A percentile compares a stretch with the other conserved stretches of the same genome.
These are phyloP conservation scores for Ophiocordyceps camponoti-leonardi DNA, from an alignment of 2,329 filamentous ascomycete species.

Conservation along the genomic window DNA sequence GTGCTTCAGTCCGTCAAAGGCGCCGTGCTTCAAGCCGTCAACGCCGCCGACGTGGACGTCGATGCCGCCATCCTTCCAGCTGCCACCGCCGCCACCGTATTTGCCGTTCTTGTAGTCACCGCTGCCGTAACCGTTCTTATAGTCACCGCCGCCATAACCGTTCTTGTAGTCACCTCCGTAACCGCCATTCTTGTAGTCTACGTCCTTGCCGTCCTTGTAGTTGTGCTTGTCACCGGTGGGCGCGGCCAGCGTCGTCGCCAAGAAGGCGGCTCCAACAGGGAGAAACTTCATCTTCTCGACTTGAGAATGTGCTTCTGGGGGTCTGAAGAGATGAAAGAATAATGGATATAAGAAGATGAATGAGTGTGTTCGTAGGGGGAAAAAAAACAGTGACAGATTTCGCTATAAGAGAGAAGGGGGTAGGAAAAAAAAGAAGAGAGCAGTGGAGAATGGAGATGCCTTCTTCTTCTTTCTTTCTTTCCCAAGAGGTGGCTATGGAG, in stretches of 20 bases:
- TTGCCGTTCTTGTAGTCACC: neutral
- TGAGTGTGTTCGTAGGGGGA: too few relatives aligned
- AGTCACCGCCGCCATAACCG: neutral
- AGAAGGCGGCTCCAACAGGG: neutral
- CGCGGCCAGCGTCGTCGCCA: neutral
- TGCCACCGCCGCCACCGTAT: neutral
- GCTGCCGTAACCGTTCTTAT: neutral
- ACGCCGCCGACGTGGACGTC: neutral
- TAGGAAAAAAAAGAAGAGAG: neutral
- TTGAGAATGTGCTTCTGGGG: too few relatives aligned
- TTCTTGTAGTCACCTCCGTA: neutral
- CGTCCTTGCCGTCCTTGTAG: neutral
- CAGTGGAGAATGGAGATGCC: neutral
- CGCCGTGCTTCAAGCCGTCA: neutral
- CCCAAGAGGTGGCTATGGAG: neutral
- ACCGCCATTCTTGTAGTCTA: neutral
- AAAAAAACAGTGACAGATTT: too few relatives aligned
- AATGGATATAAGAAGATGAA: too few relatives aligned
- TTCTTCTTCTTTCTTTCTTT: too few relatives aligned
- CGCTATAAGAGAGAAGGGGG: slow-evolving; percentile 4
- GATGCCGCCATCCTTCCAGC: neutral
- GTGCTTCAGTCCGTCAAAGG: too few relatives aligned
- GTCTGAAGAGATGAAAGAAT: too few relatives aligned
- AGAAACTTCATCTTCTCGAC: slow-evolving; percentile 1
- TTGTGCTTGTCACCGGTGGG: neutral